phyloP scores from a whole-genome alignment of 2,329 filamentous ascomycete species.

The Penicillium sp. region DNA sequence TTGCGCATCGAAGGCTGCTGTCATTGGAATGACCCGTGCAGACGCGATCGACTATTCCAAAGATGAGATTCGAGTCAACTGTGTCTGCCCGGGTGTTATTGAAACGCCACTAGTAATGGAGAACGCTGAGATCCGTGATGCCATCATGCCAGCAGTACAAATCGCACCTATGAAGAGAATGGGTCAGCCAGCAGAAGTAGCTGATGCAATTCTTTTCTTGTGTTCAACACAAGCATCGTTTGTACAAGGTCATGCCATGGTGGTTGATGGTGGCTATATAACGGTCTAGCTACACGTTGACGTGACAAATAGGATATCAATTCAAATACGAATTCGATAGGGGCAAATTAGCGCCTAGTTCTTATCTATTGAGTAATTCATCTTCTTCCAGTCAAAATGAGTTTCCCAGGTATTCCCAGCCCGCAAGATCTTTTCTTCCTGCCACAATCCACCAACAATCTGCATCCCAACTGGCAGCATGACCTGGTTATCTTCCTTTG shows the following conservation, averaged over 20 bases:
- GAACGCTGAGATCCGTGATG: conserved; percentile 39
- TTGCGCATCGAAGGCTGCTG: conserved; percentile 58
- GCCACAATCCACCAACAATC: conserved; percentile 47
- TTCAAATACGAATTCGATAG: no score
- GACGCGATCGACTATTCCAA: conserved; percentile 58
- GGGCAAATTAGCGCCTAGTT: conserved; percentile 1
- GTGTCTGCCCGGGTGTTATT: conserved; percentile 45
- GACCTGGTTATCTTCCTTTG: conserved; percentile 25
- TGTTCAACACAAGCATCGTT: conserved; percentile 52
- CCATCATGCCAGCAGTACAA: conserved; percentile 43
- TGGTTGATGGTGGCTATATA: conserved; percentile 55
- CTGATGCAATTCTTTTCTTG: conserved; percentile 51
- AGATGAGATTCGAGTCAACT: conserved; percentile 35
- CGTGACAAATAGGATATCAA: background rate
- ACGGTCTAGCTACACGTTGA: conserved; percentile 31
- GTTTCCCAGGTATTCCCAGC: conserved; percentile 26
- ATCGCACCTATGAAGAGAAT: conserved; percentile 54
- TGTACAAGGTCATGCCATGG: conserved; percentile 52
- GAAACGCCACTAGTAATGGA: conserved; percentile 49
- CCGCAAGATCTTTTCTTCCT: conserved; percentile 27
- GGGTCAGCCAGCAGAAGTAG: conserved; percentile 51
- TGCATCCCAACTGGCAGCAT: conserved; percentile 55
- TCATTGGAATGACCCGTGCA: conserved; percentile 57
- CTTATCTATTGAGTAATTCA: conserved; percentile 4
- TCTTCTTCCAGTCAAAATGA: conserved; percentile 25